Evolutionary conservation across 2,329 filamentous ascomycete genomes (phyloP).

Genomic region (Penicillium paneum): DNA sequence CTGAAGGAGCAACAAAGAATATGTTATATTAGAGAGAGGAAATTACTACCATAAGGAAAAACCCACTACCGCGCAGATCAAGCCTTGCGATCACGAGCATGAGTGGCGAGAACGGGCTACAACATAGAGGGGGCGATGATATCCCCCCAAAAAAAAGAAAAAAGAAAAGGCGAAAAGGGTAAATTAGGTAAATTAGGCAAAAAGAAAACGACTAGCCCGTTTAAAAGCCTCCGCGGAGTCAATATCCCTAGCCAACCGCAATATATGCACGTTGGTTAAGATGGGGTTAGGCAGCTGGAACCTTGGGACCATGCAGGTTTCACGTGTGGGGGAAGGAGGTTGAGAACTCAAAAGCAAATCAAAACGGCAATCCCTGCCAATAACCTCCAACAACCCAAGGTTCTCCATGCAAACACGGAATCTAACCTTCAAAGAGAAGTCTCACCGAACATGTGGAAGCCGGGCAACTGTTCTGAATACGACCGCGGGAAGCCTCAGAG

Average conservation of each 20-base stretch:
- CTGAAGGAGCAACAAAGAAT: not conserved
- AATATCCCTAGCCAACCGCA: not conserved
- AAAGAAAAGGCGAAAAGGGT: not conserved
- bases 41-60: not conserved
- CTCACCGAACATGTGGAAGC: not conserved
- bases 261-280: not conserved
- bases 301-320: not conserved
- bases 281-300: not conserved
- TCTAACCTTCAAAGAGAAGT: not conserved
- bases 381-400: not conserved
- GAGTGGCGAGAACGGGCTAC: slow-evolving; percentile 15
- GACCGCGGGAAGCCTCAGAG: not conserved
- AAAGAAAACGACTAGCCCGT: not conserved
- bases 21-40: not conserved
- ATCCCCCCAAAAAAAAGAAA: not conserved
- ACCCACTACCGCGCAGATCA: slow-evolving; percentile 3
- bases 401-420: not conserved
- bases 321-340: not conserved
- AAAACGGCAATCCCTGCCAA: not conserved
- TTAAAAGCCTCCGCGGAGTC: not conserved
- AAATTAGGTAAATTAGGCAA: not conserved
- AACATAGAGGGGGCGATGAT: slow-evolving; percentile 6
- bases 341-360: not conserved
- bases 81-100: slow-evolving; percentile 12
- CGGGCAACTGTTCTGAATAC: not conserved